Evolutionary conservation across 1,284 basidiomycete species (phyloP).

Genomic region (Gomphus sp.): DNA sequence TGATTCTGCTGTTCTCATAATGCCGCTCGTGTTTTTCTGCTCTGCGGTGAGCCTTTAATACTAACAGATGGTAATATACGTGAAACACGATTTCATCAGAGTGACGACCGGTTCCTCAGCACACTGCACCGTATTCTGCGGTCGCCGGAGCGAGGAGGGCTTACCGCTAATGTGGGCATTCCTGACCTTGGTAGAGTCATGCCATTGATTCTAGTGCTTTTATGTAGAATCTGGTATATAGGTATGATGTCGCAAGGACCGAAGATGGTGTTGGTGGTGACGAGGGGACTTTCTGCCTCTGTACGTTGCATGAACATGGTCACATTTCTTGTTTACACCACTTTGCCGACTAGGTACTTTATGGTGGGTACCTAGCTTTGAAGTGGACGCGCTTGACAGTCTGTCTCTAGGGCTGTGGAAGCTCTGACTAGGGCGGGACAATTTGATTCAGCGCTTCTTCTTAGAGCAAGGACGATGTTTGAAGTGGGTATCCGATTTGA

Average conservation of each 20-base stretch:
- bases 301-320: slow-evolving; percentile 17
- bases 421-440: slow-evolving; percentile 80
- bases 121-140: slow-evolving; percentile 76
- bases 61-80: neutral
- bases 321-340: neutral
- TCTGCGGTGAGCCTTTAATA: slow-evolving; percentile 42
- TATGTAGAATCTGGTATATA: slow-evolving; percentile 57
- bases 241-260: slow-evolving; percentile 72
- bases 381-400: slow-evolving; percentile 12
- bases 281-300: slow-evolving; percentile 79
- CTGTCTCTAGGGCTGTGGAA: slow-evolving; percentile 65
- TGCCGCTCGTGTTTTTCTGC: slow-evolving; percentile 85
- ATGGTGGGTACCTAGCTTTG: slow-evolving; percentile 35
- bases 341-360: slow-evolving; percentile 33
- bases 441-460: slow-evolving; percentile 58
- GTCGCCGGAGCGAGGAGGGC: slow-evolving; percentile 78
- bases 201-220: slow-evolving; percentile 9
- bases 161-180: slow-evolving; percentile 70
- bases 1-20: slow-evolving; percentile 71
- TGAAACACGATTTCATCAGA: slow-evolving; percentile 29
- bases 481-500: slow-evolving; percentile 42
- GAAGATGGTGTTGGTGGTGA: slow-evolving; percentile 91
- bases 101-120: slow-evolving; percentile 78
- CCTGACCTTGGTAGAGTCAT: neutral
- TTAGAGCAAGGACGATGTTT: slow-evolving; percentile 71